A percentile compares a stretch with the other conserved stretches of the same genome.
Conservation (phyloP, 768 basidiomycete genomes). For the Mycena maculata region DNA sequence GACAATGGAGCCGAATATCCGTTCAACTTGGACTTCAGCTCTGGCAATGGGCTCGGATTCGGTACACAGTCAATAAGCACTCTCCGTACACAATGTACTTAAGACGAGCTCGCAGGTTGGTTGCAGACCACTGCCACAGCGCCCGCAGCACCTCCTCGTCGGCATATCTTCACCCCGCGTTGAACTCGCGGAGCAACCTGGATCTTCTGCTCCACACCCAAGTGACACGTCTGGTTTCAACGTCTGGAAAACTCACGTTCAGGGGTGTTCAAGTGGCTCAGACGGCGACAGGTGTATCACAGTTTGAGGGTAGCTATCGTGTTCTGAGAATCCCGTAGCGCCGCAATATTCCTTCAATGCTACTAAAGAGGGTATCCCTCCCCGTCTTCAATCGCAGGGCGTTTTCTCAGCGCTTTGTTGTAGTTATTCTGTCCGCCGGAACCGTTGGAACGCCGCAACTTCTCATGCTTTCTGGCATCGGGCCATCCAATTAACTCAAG, state of each 20-base stretch:
- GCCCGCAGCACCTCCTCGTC: slow-evolving; percentile 34
- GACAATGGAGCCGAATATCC: slow-evolving; percentile 38
- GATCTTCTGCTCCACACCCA: slow-evolving; percentile 33
- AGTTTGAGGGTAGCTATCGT: not conserved
- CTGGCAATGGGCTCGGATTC: slow-evolving; percentile 42
- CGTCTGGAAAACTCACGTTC: not conserved
- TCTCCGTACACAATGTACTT: not conserved
- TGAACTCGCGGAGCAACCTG: slow-evolving; percentile 33
- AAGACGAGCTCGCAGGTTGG: slow-evolving; percentile 24
- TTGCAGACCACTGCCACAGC: slow-evolving; percentile 21
- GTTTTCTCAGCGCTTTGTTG: not conserved
- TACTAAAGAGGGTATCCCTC: slow-evolving; percentile 15
- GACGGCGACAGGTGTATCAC: not conserved
- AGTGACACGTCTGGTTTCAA: slow-evolving; percentile 15
- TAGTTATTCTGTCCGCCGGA: slow-evolving; percentile 48
- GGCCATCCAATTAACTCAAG: slow-evolving; percentile 42
- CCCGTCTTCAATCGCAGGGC: not conserved
- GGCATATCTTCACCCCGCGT: slow-evolving; percentile 33
- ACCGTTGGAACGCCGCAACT: slow-evolving; percentile 42
- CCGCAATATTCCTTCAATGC: slow-evolving; percentile 5
- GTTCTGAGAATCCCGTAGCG: not conserved
- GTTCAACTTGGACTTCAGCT: slow-evolving; percentile 44
- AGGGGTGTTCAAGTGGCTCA: slow-evolving; percentile 11
- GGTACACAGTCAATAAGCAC: slow-evolving; percentile 28
- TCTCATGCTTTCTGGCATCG: slow-evolving; percentile 53